These are phyloP conservation scores for Kluyveromyces sp. DNA, from an alignment of 1,139 yeast species.

Conservation along the genomic window DNA sequence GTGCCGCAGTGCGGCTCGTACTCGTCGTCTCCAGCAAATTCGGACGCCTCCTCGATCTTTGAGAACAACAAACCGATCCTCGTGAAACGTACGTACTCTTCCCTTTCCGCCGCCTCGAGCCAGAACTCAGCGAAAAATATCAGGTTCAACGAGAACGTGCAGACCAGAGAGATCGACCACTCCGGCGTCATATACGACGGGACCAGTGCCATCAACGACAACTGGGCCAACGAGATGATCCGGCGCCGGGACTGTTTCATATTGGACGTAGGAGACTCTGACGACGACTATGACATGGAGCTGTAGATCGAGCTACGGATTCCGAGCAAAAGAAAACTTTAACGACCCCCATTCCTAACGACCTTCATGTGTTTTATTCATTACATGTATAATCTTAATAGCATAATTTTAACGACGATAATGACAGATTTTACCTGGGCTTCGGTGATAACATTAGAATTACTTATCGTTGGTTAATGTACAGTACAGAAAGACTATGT, in stretches of 20 bases:
- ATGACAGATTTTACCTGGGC: constrained; percentile 5
- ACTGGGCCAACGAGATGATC: constrained; percentile 7
- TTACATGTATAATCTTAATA: constrained; percentile 5
- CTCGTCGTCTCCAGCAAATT: constrained; percentile 17
- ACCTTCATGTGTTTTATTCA: neutral
- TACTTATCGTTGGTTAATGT: neutral
- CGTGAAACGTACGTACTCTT: neutral
- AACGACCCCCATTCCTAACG: neutral
- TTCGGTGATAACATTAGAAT: neutral
- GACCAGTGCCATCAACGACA: constrained; percentile 20
- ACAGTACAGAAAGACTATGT: too few relatives aligned
- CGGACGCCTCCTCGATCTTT: constrained; percentile 22
- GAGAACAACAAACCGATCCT: constrained; percentile 12
- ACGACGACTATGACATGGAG: constrained; percentile 7
- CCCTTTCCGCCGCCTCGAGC: neutral
- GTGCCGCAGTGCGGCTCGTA: neutral
- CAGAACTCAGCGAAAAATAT: constrained; percentile 4
- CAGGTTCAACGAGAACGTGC: constrained; percentile 16
- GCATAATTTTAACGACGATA: neutral
- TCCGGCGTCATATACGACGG: constrained; percentile 19
- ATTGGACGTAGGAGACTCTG: constrained; percentile 1
- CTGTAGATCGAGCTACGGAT: too few relatives aligned
- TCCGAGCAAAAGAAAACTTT: neutral
- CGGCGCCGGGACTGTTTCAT: constrained; percentile 7
- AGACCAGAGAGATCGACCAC: constrained; percentile 21